Base-by-base conservation (phyloP, 495 filamentous ascomycete genomes). In the Penicillium odoratum region DNA sequence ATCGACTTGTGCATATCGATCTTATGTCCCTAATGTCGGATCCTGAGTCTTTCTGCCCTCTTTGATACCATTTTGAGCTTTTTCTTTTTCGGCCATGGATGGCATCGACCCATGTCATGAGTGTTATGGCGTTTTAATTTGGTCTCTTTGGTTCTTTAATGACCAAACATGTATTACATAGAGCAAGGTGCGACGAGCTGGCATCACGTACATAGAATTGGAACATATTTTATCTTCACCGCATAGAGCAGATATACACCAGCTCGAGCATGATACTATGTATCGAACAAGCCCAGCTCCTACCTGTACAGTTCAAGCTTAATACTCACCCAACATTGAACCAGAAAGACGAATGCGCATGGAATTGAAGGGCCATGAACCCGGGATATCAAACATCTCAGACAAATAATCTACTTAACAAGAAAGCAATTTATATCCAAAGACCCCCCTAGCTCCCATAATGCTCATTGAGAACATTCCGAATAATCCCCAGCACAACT, bases 401-500 rank as follows among this genome's bases (percentile, higher is more conserved):
- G 31, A 51, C 9, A 36, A 15, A 36, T 21, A 18, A 51, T 25
- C 30, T 36, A 13, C 6, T 36, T 13, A 57, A 46, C 45, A 33
- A 16, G 13, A 50, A 57, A 33, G 28, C 21, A 18, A 42, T 2
- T 16, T 40, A 40, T 40, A 15, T 13, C 15, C 6, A 40, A n/a
- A 16, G 15, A n/a, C 38, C 16, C 28, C 28, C 42, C 26, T 34
- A 55, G 4, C 46, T 53, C 16, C 52, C 58, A 53, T 66, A 66
- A 53, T 63, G 47, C 31, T 62, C 59, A 10, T 33, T 65, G 48
- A 79, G 53, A 11, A 66, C 69, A 64, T 76, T 66, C 56, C 69
- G 60, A 57, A 78, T 71, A 55, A 76, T 72, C 29, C 46, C 58
- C 52, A 78, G 57, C 47, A 79, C 66, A 56, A 46, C 56, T 47